Conservation (phyloP, 257 asterid species). For the Primulina eburnea region DNA sequence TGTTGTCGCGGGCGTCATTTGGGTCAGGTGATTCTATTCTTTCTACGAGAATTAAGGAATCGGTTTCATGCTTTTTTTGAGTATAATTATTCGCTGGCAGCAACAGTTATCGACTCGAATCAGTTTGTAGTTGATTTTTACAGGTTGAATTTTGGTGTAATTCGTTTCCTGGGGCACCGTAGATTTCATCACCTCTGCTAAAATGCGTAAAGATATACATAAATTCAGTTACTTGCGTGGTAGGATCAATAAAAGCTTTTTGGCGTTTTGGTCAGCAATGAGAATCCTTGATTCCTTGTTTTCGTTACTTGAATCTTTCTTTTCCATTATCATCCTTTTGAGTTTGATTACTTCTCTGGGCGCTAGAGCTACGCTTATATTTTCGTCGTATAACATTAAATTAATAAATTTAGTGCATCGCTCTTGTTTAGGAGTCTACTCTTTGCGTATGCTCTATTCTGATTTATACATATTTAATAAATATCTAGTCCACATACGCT, state of each 20-base stretch:
- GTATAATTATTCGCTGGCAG: slow-evolving; percentile 28
- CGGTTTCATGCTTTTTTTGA: slow-evolving; percentile 27
- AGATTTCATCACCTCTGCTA: slow-evolving; percentile 8
- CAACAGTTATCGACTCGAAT: slow-evolving; percentile 18
- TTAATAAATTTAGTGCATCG: too few relatives aligned
- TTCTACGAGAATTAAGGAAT: slow-evolving; percentile 23
- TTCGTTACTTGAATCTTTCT: too few relatives aligned
- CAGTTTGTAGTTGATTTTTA: slow-evolving; percentile 26
- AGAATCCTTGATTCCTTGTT: too few relatives aligned
- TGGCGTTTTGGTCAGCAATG: too few relatives aligned
- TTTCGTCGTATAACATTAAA: too few relatives aligned
- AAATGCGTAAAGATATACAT: slow-evolving; percentile 19
- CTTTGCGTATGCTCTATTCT: too few relatives aligned
- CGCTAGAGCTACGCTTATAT: too few relatives aligned
- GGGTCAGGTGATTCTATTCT: background rate
- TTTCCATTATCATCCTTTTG: too few relatives aligned
- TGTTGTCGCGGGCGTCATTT: slow-evolving; percentile 2
- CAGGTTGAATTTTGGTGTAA: slow-evolving; percentile 21
- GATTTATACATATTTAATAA: too few relatives aligned
- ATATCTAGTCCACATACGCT: too few relatives aligned
- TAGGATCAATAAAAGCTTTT: slow-evolving; percentile 12
- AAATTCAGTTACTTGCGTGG: background rate
- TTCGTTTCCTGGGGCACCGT: slow-evolving; percentile 14
- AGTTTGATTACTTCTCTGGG: too few relatives aligned
- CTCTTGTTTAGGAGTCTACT: too few relatives aligned